A percentile compares a stretch with the other conserved stretches of the same genome.
These are phyloP conservation scores for Leccinum barrowsii DNA, from an alignment of 768 basidiomycete genomes.

Conservation along the genomic window DNA sequence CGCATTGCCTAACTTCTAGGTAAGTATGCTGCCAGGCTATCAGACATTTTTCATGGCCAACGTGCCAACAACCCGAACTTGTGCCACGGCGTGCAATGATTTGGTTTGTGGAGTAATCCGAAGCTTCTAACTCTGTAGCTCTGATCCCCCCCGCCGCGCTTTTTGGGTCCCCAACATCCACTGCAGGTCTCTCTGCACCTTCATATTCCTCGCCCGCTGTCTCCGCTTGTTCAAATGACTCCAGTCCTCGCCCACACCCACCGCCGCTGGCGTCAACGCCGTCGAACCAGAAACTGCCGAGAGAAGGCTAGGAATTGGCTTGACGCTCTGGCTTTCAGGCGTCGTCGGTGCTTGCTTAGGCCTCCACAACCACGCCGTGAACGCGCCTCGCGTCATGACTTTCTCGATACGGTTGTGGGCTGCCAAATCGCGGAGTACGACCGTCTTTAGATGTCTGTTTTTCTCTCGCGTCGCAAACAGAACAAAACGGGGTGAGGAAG, in stretches of 20 bases:
- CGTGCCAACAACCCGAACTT: no score
- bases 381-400: conserved; percentile 31
- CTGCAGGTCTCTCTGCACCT: conserved; percentile 42
- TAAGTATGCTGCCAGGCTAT: no score
- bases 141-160: conserved; percentile 12
- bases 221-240: conserved; percentile 57
- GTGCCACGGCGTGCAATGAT: no score
- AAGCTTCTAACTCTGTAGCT: background rate
- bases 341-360: conserved; percentile 1
- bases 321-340: background rate
- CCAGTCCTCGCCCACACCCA: conserved; percentile 41
- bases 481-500: background rate
- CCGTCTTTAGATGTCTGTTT: conserved; percentile 52
- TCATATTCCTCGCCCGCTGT: conserved; percentile 42
- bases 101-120: no score
- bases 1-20: no score
- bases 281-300: background rate
- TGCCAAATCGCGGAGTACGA: conserved; percentile 46
- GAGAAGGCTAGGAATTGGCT: background rate
- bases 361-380: conserved; percentile 43
- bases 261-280: conserved; percentile 24
- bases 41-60: no score
- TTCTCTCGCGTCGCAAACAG: background rate
- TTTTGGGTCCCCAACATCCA: conserved; percentile 36
- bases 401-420: conserved; percentile 42